phyloP scores from a whole-genome alignment of 192 early-diverging fungal species.

The Martensiomyces pterosporus region DNA sequence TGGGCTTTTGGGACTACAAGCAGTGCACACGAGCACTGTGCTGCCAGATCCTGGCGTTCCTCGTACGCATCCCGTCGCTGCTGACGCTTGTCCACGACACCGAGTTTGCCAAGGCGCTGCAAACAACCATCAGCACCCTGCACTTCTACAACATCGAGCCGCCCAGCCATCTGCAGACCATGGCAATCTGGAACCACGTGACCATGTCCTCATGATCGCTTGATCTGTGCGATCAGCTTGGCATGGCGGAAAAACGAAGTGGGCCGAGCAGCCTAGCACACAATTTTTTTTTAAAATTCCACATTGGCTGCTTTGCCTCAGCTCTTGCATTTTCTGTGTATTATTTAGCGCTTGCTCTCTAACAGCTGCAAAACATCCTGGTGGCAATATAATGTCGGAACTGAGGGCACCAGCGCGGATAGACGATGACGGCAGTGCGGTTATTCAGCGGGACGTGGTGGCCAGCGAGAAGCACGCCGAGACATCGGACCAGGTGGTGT shows the following conservation, averaged over 20 bases:
- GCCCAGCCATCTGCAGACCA: too few species aligned
- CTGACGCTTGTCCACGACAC: slow-evolving; percentile 1
- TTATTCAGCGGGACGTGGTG: slow-evolving; percentile 55
- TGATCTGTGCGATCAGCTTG: too few species aligned
- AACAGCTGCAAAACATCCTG: neutral
- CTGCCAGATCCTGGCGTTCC: slow-evolving; percentile 4
- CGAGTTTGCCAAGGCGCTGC: slow-evolving; percentile 16
- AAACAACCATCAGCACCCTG: neutral
- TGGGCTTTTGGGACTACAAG: slow-evolving; percentile 26
- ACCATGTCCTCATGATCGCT: too few species aligned
- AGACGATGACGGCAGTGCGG: slow-evolving; percentile 63
- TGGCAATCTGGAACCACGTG: too few species aligned
- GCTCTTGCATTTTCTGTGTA: too few species aligned
- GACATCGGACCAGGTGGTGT: slow-evolving; percentile 33
- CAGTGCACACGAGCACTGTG: slow-evolving; percentile 9
- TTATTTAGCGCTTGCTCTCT: neutral
- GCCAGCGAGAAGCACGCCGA: slow-evolving; percentile 17
- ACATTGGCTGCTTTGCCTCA: too few species aligned
- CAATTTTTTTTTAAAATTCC: too few species aligned
- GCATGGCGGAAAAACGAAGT: too few species aligned
- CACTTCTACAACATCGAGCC: too few species aligned
- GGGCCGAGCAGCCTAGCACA: too few species aligned
- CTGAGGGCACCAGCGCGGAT: slow-evolving; percentile 5
- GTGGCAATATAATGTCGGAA: slow-evolving; percentile 8
- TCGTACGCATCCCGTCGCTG: slow-evolving; percentile 1